A percentile compares a stretch with the other conserved stretches of the same genome.
Conservation (phyloP, 2,329 filamentous ascomycete species). For the Diplocarpon mali region DNA sequence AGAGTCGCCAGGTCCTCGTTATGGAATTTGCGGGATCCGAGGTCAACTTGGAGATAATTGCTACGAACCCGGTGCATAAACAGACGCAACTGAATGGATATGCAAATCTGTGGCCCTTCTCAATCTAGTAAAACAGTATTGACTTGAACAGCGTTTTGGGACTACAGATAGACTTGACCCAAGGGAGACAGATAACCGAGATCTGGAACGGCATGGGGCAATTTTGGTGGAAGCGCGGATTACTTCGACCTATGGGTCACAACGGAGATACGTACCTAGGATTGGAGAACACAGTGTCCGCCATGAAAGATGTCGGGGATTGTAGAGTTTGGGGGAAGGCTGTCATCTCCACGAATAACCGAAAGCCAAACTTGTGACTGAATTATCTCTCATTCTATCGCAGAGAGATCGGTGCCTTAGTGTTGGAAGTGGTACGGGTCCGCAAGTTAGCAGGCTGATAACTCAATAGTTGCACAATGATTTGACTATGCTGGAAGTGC, state of each 20-base stretch:
- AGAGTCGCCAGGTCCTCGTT: conserved; percentile 42
- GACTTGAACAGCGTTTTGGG: conserved; percentile 37
- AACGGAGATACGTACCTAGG: conserved; percentile 37
- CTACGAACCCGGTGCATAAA: conserved; percentile 44
- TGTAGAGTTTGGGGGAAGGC: conserved; percentile 46
- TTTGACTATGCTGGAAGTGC: too few species aligned
- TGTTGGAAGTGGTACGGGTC: too few species aligned
- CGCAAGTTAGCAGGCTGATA: too few species aligned
- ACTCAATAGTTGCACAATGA: too few species aligned
- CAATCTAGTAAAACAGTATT: neutral
- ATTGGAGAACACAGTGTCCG: conserved; percentile 37
- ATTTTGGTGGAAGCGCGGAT: conserved; percentile 36
- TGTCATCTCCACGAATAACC: conserved; percentile 34
- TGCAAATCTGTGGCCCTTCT: conserved; percentile 25
- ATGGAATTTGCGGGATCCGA: conserved; percentile 46
- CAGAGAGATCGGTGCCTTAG: neutral
- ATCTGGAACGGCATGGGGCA: conserved; percentile 41
- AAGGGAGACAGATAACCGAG: conserved; percentile 31
- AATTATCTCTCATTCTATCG: neutral
- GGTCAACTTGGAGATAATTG: conserved; percentile 41
- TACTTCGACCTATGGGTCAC: conserved; percentile 41
- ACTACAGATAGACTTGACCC: conserved; percentile 42
- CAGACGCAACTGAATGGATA: conserved; percentile 43
- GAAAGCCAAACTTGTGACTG: neutral
- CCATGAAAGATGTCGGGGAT: conserved; percentile 38